These are phyloP conservation scores for Penicillium salamii DNA, from an alignment of 495 filamentous ascomycete species.

Conservation along the genomic window DNA sequence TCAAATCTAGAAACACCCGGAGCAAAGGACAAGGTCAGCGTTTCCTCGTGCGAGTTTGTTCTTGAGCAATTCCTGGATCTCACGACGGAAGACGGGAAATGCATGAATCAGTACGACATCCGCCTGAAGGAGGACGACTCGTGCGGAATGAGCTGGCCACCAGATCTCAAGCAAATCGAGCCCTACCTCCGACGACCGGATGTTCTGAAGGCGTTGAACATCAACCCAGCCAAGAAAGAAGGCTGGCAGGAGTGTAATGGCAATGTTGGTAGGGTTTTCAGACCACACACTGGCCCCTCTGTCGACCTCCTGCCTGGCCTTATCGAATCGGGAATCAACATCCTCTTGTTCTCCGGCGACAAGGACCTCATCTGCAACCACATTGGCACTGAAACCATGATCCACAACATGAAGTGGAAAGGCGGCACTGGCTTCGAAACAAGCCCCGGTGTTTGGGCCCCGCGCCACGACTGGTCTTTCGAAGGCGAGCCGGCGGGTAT, in stretches of 20 bases:
- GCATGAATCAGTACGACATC: slow-evolving; percentile 94
- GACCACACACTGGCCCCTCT: slow-evolving; percentile 66
- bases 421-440: slow-evolving; percentile 88
- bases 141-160: slow-evolving; percentile 96
- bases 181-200: slow-evolving; percentile 84
- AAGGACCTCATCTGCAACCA: slow-evolving; percentile 97
- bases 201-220: slow-evolving; percentile 74
- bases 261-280: slow-evolving; percentile 69
- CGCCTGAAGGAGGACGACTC: slow-evolving; percentile 70
- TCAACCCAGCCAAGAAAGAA: slow-evolving; percentile 73
- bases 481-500: slow-evolving; percentile 87
- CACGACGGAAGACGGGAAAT: slow-evolving; percentile 57
- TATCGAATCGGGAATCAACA: slow-evolving; percentile 64
- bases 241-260: slow-evolving; percentile 93
- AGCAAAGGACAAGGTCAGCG: slow-evolving; percentile 61
- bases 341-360: slow-evolving; percentile 89
- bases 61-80: slow-evolving; percentile 63
- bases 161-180: slow-evolving; percentile 70
- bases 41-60: slow-evolving; percentile 67
- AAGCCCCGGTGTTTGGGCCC: slow-evolving; percentile 85
- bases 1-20: slow-evolving; percentile 52
- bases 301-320: slow-evolving; percentile 74
- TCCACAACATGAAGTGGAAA: slow-evolving; percentile 89
- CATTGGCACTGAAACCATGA: slow-evolving; percentile 86
- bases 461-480: slow-evolving; percentile 89